Evolutionary conservation across 2,329 filamentous ascomycete genomes (phyloP).

Genomic region (Ceratocystis papillata): DNA sequence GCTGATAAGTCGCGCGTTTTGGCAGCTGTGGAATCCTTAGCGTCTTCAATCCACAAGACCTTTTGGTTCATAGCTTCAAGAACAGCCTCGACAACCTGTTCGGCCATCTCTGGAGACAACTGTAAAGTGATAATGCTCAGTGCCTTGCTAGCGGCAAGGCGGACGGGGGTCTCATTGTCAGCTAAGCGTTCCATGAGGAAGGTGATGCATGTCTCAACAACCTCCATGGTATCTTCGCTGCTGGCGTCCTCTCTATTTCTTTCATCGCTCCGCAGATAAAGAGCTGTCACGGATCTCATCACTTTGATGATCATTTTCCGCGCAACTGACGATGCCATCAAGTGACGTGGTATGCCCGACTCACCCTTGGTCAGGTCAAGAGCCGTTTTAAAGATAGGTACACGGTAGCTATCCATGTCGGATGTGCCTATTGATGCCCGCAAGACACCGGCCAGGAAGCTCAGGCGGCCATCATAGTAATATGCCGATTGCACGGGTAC

Average conservation of each 20-base stretch:
- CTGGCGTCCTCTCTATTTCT: conserved; percentile 36
- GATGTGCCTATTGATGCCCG: conserved; percentile 59
- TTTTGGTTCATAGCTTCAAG: conserved; percentile 56
- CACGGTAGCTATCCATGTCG: conserved; percentile 58
- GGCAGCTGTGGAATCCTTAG: conserved; percentile 30
- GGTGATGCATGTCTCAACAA: conserved; percentile 72
- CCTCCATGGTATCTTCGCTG: conserved; percentile 38
- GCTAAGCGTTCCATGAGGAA: conserved; percentile 66
- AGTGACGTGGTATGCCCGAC: conserved; percentile 39
- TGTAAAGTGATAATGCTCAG: conserved; percentile 77
- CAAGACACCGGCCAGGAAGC: conserved; percentile 66
- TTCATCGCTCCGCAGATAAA: conserved; percentile 39
- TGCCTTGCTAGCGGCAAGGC: conserved; percentile 84
- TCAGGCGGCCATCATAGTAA: conserved; percentile 65
- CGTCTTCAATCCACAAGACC: conserved; percentile 41
- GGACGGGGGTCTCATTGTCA: conserved; percentile 83
- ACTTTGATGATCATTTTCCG: conserved; percentile 78
- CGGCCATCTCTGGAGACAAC: conserved; percentile 67
- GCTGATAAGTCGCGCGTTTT: conserved; percentile 53
- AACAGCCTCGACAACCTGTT: conserved; percentile 78
- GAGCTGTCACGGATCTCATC: conserved; percentile 60
- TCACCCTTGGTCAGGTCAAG: conserved; percentile 46
- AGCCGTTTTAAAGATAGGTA: conserved; percentile 54
- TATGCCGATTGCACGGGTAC: conserved; percentile 48
- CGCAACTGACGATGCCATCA: conserved; percentile 64